Base-by-base conservation (phyloP, 2,329 filamentous ascomycete genomes). In the Fusarium dimerum region DNA sequence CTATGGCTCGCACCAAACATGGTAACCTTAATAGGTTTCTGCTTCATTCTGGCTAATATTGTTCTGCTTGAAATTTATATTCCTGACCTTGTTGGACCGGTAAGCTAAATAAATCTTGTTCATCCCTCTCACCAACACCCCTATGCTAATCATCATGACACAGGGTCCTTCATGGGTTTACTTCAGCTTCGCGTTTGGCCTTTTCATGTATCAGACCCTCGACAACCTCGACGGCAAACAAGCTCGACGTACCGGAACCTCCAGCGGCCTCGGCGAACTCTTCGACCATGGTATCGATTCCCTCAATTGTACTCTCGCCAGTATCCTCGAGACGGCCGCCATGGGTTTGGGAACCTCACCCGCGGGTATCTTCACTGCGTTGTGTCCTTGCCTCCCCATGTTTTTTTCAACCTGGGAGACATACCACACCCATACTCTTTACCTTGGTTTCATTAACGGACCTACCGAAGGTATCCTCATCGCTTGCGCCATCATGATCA, bases 321-420 rank as follows among this genome's bases (percentile, higher is more conserved):
- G 90, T 70, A 77, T 99, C 47, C 84, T 96, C 57, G 91, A 97
- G 73, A 93, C 90, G 6, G 93, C 90, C 15, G 92, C 93, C 48
- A 94, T 99, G 88, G 93, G 90, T 26, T 82, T 96, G 47, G 94
- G 94, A 40, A 85, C 89, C 5, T 90, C 89, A 16, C 87, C 86
- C 58, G 85, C 90, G 17, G 94, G 94, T 60, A 88, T 94, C 51
- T 95, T 96, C 70, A 97, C 94, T 1, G 92, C 92, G 2, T 78
- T 99, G 41, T 86, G 93, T 55, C 94, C 94, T 2, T 95, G 92
- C 64, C 77, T 99, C 42, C 90, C 94, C 54, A 99, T 99, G 94
- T 99, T 96, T 79, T 97, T 99, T 76, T 97, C 93, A 3, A 99
- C 94, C 2, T 99, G 94, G 94, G 94, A 99, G 76, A 99, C 94